These are phyloP conservation scores for Ogataea ganodermae DNA, from an alignment of 805 yeast genomes.

Conservation along the genomic window DNA sequence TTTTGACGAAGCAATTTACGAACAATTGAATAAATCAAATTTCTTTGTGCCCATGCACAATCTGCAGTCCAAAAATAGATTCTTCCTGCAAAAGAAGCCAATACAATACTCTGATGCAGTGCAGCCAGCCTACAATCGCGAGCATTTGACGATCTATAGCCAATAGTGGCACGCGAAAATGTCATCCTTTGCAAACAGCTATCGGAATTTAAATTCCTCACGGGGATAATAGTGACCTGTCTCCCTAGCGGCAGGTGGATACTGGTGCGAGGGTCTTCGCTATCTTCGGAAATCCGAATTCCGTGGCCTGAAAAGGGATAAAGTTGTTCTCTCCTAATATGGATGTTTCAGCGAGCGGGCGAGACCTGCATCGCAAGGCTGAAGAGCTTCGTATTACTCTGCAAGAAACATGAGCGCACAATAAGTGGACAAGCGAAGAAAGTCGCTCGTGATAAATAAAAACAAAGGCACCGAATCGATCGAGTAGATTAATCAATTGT, in stretches of 20 bases:
- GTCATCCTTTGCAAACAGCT: background rate
- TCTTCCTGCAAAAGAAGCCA: background rate
- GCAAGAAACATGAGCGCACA: too few relatives aligned
- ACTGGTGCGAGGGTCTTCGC: background rate
- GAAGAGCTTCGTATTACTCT: too few relatives aligned
- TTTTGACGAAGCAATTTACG: too few relatives aligned
- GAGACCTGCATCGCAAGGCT: too few relatives aligned
- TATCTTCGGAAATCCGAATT: background rate
- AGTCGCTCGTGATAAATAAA: background rate
- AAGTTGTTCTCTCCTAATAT: too few relatives aligned
- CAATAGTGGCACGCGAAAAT: constrained; percentile 1
- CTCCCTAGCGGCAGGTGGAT: background rate
- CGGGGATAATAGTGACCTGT: background rate
- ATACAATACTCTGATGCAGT: background rate
- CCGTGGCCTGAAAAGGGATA: background rate
- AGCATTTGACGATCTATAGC: constrained; percentile 5
- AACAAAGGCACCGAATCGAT: background rate
- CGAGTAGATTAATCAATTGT: too few relatives aligned
- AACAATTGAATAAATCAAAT: background rate
- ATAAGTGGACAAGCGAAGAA: too few relatives aligned
- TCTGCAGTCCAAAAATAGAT: background rate
- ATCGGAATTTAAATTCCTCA: background rate
- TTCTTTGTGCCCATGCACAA: background rate
- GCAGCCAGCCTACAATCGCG: background rate
- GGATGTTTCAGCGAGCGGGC: too few relatives aligned